Evolutionary conservation across 2,329 filamentous ascomycete genomes (phyloP).

Genomic region (Neopestalotiopsis sp.): DNA sequence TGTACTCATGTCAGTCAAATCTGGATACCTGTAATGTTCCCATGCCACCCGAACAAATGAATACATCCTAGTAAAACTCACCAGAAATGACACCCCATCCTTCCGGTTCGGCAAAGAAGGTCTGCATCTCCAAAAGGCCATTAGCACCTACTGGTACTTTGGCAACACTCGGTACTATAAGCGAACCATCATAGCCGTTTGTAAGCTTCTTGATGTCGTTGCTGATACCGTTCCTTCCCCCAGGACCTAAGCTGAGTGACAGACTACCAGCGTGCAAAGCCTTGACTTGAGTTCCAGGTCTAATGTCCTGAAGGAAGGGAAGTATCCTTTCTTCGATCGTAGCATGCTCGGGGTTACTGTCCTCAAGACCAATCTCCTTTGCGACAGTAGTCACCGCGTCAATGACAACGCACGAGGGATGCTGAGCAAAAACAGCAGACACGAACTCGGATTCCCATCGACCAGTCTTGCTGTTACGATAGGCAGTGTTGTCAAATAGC

Average conservation of each 20-base stretch:
- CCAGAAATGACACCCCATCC: slow-evolving; percentile 86
- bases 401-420: slow-evolving; percentile 70
- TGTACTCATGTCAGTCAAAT: slow-evolving; percentile 34
- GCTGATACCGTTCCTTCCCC: slow-evolving; percentile 74
- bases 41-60: no score
- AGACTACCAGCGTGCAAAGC: slow-evolving; percentile 58
- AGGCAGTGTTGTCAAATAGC: slow-evolving; percentile 91
- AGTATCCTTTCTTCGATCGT: slow-evolving; percentile 72
- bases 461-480: slow-evolving; percentile 54
- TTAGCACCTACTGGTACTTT: slow-evolving; percentile 56
- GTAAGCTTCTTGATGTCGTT: slow-evolving; percentile 64
- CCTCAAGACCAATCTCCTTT: slow-evolving; percentile 69
- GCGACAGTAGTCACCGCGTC: slow-evolving; percentile 74
- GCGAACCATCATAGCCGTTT: slow-evolving; percentile 49
- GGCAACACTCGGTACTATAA: slow-evolving; percentile 52
- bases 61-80: slow-evolving; percentile 33
- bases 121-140: slow-evolving; percentile 68
- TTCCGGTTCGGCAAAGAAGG: slow-evolving; percentile 74
- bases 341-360: slow-evolving; percentile 60
- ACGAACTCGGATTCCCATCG: slow-evolving; percentile 85
- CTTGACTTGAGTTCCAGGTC: slow-evolving; percentile 72
- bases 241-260: slow-evolving; percentile 67
- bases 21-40: neutral
- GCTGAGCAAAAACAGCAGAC: slow-evolving; percentile 78
- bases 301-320: slow-evolving; percentile 80